Evolutionary conservation across 169 alveolate species (phyloP).

Genomic region (Eimeria acervulina): DNA sequence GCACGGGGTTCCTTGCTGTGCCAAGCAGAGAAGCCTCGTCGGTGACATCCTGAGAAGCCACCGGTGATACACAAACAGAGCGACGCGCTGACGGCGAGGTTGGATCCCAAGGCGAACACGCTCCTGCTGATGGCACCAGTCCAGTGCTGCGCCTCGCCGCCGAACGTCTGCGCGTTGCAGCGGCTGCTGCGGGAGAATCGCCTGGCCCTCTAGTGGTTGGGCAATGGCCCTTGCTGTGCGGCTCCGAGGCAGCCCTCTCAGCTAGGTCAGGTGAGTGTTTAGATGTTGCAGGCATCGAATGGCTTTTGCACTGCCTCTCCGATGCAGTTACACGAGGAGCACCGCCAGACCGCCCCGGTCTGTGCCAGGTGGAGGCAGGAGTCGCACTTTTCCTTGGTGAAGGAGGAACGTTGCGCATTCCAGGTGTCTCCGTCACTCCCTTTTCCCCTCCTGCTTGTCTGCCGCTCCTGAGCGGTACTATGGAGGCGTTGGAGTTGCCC

Average conservation of each 20-base stretch:
- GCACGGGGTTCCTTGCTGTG: conserved; percentile 29
- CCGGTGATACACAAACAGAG: not conserved
- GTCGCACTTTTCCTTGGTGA: conserved; percentile 35
- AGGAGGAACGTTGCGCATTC: not conserved
- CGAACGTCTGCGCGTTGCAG: conserved; percentile 53
- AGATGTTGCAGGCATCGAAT: not conserved
- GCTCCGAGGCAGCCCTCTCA: not conserved
- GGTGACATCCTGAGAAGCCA: conserved; percentile 57
- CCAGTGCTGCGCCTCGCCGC: conserved; percentile 23
- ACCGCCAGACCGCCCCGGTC: conserved; percentile 13
- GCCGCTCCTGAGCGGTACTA: not conserved
- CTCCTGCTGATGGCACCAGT: not conserved
- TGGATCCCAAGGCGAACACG: not conserved
- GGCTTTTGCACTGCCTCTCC: conserved; percentile 27
- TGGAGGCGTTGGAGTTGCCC: not conserved
- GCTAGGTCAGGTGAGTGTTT: not conserved
- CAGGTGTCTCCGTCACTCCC: conserved; percentile 8
- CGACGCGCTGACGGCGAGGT: not conserved
- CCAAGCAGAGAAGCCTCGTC: not conserved
- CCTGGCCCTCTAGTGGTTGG: conserved; percentile 21
- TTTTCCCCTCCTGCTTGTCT: conserved; percentile 8
- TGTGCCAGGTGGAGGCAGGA: conserved; percentile 23
- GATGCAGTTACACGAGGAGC: not conserved
- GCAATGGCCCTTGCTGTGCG: not conserved
- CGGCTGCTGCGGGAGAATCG: not conserved